Evolutionary conservation across 2,329 filamentous ascomycete species (phyloP).

Genomic region (Aspergillus texensis): DNA sequence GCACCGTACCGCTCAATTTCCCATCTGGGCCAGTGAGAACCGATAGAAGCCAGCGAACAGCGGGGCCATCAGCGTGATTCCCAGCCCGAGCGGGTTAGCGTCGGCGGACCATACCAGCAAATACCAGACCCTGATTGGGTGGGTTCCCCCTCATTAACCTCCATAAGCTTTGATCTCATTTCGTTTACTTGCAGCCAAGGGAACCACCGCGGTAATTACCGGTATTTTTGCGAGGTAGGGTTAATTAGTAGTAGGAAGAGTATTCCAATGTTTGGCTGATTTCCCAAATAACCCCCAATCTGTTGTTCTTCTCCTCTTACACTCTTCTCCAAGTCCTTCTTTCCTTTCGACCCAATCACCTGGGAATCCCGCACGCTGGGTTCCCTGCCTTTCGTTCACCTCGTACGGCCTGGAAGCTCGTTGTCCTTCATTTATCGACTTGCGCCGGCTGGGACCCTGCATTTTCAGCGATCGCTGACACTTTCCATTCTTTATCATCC

Average conservation of each 20-base stretch:
- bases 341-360: not conserved
- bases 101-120: not conserved
- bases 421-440: slow-evolving; percentile 41
- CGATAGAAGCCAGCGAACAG: not conserved
- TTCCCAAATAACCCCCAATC: not conserved
- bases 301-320: slow-evolving; percentile 2
- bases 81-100: slow-evolving; percentile 12
- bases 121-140: slow-evolving; percentile 18
- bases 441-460: slow-evolving; percentile 22
- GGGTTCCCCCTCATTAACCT: slow-evolving; percentile 9
- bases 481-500: slow-evolving; percentile 22
- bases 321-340: slow-evolving; percentile 8
- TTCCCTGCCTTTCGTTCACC: slow-evolving; percentile 16
- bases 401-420: slow-evolving; percentile 36
- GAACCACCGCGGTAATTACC: slow-evolving; percentile 19
- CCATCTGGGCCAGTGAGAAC: not conserved
- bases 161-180: slow-evolving; percentile 22
- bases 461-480: slow-evolving; percentile 16
- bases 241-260: not conserved
- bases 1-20: slow-evolving; percentile 19
- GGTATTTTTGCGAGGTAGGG: slow-evolving; percentile 2
- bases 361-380: slow-evolving; percentile 6
- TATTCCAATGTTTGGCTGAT: not conserved
- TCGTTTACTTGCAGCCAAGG: slow-evolving; percentile 18
- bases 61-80: not conserved